Evolutionary conservation across 306 rosid genomes (phyloP).

Genomic region (Pterocarpus macrocarpus): DNA sequence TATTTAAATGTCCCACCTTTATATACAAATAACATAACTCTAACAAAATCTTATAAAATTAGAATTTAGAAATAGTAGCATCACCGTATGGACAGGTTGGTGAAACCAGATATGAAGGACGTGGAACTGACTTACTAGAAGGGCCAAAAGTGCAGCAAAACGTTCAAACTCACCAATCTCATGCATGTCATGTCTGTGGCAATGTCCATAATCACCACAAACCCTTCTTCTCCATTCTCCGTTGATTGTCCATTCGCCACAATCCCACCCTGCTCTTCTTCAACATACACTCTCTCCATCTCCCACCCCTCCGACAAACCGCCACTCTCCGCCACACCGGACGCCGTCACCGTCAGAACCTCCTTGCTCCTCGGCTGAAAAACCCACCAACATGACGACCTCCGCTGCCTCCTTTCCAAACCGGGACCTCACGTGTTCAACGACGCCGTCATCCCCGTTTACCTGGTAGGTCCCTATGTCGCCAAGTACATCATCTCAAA

Average conservation of each 20-base stretch:
- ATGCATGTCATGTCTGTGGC: not conserved
- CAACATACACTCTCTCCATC: not conserved
- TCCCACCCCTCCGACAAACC: constrained; percentile 48
- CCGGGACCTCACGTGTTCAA: constrained; percentile 81
- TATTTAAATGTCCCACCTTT: too few species aligned
- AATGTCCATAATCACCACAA: not conserved
- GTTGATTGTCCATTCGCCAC: not conserved
- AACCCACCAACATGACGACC: constrained; percentile 58
- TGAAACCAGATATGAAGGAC: not conserved
- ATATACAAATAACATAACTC: too few species aligned
- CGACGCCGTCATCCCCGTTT: constrained; percentile 73
- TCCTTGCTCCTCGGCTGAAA: constrained; percentile 85
- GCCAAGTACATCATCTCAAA: constrained; percentile 60
- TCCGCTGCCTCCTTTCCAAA: constrained; percentile 68
- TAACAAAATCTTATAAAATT: too few species aligned
- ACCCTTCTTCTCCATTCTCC: not conserved
- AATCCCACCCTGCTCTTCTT: not conserved
- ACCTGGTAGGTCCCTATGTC: constrained; percentile 68
- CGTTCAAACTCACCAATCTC: not conserved
- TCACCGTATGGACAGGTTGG: not conserved
- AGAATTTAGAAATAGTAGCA: too few species aligned
- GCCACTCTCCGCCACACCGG: constrained; percentile 55
- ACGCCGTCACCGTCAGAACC: constrained; percentile 68
- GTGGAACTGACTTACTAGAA: not conserved
- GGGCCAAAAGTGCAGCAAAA: not conserved